A percentile compares a stretch with the other conserved stretches of the same genome.
phyloP scores from a whole-genome alignment of 352 stramenopile genomes.

The Pythium guiyangense region DNA sequence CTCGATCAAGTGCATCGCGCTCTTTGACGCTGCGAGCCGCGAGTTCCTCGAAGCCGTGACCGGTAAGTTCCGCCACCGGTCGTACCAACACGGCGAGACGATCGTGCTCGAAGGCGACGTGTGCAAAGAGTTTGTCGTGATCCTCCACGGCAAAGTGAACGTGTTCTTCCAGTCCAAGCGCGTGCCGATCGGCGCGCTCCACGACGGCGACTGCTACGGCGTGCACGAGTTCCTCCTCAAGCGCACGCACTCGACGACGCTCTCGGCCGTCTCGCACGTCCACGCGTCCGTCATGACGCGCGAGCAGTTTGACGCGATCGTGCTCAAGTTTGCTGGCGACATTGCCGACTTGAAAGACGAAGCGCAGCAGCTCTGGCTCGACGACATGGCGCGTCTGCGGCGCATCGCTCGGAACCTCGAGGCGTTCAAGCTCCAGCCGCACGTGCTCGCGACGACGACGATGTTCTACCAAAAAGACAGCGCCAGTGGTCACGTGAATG shows the following conservation, averaged over 20 bases:
- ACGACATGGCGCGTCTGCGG: conserved; percentile 28
- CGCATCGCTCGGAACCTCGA: conserved; percentile 45
- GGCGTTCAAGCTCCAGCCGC: conserved; percentile 44
- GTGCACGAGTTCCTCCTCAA: conserved; percentile 62
- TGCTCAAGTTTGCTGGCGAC: conserved; percentile 60
- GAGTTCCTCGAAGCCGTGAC: conserved; percentile 80
- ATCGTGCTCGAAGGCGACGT: conserved; percentile 64
- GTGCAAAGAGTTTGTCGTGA: conserved; percentile 66
- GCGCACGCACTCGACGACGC: conserved; percentile 32
- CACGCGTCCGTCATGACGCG: conserved; percentile 66
- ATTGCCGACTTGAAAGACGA: conserved; percentile 46
- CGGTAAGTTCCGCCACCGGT: conserved; percentile 68
- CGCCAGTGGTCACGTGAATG: not conserved
- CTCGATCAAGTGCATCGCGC: conserved; percentile 38
- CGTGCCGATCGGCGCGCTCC: conserved; percentile 46
- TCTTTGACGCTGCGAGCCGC: conserved; percentile 60
- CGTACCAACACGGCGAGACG: conserved; percentile 67
- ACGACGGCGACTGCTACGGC: conserved; percentile 66
- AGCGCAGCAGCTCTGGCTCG: conserved; percentile 29
- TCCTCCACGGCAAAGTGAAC: conserved; percentile 59
- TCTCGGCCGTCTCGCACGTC: conserved; percentile 41
- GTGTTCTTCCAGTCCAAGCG: conserved; percentile 46
- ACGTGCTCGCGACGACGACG: conserved; percentile 37
- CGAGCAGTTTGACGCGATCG: conserved; percentile 64
- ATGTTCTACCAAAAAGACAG: conserved; percentile 56